phyloP scores from a whole-genome alignment of 257 asterid species.

The Solanum chiquidenum region DNA sequence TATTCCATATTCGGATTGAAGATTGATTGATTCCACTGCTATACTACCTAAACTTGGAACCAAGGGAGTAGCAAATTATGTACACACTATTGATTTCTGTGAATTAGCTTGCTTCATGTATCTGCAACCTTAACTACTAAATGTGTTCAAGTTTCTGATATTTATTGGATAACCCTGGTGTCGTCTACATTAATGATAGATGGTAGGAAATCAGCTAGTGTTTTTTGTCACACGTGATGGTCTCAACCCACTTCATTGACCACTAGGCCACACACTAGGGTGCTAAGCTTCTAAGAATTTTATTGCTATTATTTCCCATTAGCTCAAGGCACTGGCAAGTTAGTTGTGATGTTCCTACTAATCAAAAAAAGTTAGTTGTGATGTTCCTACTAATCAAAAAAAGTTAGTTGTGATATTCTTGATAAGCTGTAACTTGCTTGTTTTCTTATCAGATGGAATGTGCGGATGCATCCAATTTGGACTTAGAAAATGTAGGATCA shows the following conservation, averaged over 20 bases:
- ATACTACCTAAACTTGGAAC: not conserved
- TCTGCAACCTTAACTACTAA: not conserved
- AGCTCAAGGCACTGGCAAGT: not conserved
- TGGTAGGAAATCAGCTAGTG: not conserved
- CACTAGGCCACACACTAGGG: not conserved
- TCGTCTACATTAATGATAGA: not conserved
- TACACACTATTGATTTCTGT: not conserved
- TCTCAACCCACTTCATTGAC: not conserved
- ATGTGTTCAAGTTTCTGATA: not conserved
- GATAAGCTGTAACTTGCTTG: not conserved
- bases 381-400: not conserved
- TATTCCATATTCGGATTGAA: not conserved
- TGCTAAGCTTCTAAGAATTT: not conserved
- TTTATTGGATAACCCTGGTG: not conserved
- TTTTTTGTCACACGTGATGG: not conserved
- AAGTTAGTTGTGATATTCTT: not conserved
- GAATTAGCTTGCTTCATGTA: not conserved
- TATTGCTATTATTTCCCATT: not conserved
- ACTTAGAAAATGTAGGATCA: not conserved
- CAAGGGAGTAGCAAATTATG: not conserved
- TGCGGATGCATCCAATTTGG: constrained; percentile 5
- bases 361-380: not conserved
- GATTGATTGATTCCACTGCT: not conserved
- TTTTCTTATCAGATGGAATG: constrained; percentile 15
- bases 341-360: not conserved